Conservation (phyloP, 2,329 filamentous ascomycete species). For the Fusarium sp. region DNA sequence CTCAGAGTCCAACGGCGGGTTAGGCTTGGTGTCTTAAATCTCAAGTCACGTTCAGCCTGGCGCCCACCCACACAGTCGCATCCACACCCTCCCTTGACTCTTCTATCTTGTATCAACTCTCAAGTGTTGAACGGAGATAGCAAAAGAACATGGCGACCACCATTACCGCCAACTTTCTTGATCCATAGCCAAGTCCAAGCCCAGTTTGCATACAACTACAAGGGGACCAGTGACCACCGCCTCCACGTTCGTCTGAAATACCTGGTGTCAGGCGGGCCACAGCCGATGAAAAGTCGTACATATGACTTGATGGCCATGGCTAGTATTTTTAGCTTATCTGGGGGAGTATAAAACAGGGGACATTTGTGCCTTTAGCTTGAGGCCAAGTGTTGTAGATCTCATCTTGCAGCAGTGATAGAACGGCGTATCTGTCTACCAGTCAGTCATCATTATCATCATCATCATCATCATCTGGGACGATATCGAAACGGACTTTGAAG, state of each 20-base stretch:
- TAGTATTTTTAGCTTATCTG: constrained; percentile 49
- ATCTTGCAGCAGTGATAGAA: constrained; percentile 49
- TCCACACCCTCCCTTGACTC: constrained; percentile 41
- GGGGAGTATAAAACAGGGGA: constrained; percentile 50
- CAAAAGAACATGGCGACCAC: constrained; percentile 32
- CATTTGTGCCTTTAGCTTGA: constrained; percentile 33
- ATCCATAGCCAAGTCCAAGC: constrained; percentile 34
- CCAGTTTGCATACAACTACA: constrained; percentile 24
- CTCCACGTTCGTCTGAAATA: constrained; percentile 41
- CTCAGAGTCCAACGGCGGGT: constrained; percentile 44
- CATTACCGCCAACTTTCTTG: constrained; percentile 40
- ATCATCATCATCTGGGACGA: constrained; percentile 11
- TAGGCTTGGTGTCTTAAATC: constrained; percentile 56
- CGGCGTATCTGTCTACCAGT: constrained; percentile 10
- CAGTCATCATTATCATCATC: constrained; percentile 2
- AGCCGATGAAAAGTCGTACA: constrained; percentile 46
- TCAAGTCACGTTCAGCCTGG: constrained; percentile 56
- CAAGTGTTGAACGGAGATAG: constrained; percentile 30
- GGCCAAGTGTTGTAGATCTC: constrained; percentile 37
- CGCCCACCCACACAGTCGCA: constrained; percentile 44
- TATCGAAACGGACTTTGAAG: constrained; percentile 26
- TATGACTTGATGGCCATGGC: constrained; percentile 42
- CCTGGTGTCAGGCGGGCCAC: constrained; percentile 43
- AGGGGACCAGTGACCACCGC: constrained; percentile 36
- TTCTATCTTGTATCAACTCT: constrained; percentile 28